Conservation (phyloP, 352 stramenopile species). For the Ophiocytium majus region DNA sequence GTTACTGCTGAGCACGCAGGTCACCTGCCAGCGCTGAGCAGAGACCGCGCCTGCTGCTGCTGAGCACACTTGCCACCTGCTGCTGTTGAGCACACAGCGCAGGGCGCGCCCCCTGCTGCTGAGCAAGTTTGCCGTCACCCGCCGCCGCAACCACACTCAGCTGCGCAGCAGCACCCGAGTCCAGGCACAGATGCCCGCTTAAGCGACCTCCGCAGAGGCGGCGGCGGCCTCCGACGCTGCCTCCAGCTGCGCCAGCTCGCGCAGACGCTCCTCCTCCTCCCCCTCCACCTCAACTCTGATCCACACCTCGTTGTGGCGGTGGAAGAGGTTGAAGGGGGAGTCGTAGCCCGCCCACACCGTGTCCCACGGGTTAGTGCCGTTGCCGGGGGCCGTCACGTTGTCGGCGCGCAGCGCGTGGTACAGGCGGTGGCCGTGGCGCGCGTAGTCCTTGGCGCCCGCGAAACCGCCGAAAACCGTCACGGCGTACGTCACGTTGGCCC, state of each 20-base stretch:
- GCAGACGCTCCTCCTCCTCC: background rate
- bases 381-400: background rate
- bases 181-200: no score
- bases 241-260: background rate
- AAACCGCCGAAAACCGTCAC: conserved; percentile 13
- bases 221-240: background rate
- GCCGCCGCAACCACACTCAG: background rate
- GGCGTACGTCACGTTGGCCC: background rate
- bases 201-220: no score
- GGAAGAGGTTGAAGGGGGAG: conserved; percentile 45
- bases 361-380: conserved; percentile 5
- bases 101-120: no score
- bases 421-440: background rate
- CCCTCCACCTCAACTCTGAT: conserved; percentile 15
- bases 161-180: background rate
- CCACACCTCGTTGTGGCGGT: conserved; percentile 53
- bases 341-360: conserved; percentile 37
- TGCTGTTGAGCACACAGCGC: no score
- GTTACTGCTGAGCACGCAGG: no score
- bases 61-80: no score
- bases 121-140: no score
- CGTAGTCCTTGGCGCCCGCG: background rate
- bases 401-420: background rate
- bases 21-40: no score
- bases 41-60: no score